phyloP scores from a whole-genome alignment of 169 alveolate species.

The Theileria annulata region DNA sequence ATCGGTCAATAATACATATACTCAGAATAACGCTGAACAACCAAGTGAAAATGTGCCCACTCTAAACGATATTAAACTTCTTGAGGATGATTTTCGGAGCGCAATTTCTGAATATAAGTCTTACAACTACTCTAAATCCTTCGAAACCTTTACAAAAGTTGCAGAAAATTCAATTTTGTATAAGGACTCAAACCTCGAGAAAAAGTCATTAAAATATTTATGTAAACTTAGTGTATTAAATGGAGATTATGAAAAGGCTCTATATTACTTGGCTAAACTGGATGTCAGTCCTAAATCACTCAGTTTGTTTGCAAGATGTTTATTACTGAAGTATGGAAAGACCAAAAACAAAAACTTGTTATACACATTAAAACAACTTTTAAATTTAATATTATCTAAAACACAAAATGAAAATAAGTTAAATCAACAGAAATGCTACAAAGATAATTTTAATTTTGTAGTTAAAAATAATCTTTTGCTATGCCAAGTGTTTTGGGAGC shows the following conservation, averaged over 20 bases:
- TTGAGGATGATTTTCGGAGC: background rate
- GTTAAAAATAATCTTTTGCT: background rate
- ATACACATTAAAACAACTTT: background rate
- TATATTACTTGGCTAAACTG: background rate
- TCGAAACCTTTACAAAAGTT: background rate
- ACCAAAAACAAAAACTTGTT: conserved; percentile 7
- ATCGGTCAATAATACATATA: background rate
- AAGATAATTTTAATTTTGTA: background rate
- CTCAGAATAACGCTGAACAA: background rate
- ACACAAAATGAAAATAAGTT: background rate
- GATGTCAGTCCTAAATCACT: conserved; percentile 17
- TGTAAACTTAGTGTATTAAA: conserved; percentile 4
- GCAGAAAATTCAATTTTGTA: background rate
- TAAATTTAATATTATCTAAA: background rate
- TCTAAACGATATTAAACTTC: background rate
- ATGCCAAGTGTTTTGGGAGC: background rate
- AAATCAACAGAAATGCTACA: background rate
- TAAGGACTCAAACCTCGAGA: conserved; percentile 1
- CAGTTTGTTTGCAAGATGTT: conserved; percentile 1
- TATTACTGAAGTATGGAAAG: conserved; percentile 1
- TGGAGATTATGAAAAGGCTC: conserved; percentile 1
- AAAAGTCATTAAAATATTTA: background rate
- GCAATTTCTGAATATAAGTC: conserved; percentile 8
- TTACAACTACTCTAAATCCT: conserved; percentile 14
- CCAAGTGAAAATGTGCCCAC: background rate